Conservation (phyloP, 441 rosid species). For the Aleurites moluccanus region DNA sequence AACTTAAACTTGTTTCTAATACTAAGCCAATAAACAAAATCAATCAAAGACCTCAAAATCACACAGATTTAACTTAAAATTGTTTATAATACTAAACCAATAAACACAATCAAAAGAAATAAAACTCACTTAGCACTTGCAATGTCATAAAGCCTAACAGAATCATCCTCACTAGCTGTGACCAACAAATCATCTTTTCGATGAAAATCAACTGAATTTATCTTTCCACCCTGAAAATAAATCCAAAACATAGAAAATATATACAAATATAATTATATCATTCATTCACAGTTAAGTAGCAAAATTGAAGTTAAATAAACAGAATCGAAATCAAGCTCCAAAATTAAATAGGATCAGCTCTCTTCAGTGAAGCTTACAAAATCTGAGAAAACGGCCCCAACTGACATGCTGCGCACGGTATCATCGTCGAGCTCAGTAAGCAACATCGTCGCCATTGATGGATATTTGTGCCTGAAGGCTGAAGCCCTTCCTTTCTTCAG, state of each 20-base stretch:
- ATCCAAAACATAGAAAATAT: background rate
- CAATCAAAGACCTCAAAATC: background rate
- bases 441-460: conserved; percentile 36
- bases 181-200: conserved; percentile 83
- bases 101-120: background rate
- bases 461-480: too few species aligned
- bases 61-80: background rate
- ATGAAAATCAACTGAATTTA: conserved; percentile 82
- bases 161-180: conserved; percentile 91
- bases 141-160: conserved; percentile 87
- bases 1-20: background rate
- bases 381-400: conserved; percentile 93
- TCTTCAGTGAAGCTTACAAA: conserved; percentile 44
- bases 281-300: background rate
- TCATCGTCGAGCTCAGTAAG: conserved; percentile 69
- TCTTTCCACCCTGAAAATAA: conserved; percentile 67
- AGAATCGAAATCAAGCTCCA: background rate
- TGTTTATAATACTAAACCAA: background rate
- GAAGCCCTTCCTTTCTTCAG: too few species aligned
- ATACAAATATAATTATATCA: background rate
- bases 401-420: conserved; percentile 72
- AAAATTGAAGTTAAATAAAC: background rate
- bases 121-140: conserved; percentile 76
- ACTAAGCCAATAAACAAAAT: background rate
- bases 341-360: background rate